Evolutionary conservation across 1,284 basidiomycete species (phyloP).

Genomic region (Leccinum ponderosum): DNA sequence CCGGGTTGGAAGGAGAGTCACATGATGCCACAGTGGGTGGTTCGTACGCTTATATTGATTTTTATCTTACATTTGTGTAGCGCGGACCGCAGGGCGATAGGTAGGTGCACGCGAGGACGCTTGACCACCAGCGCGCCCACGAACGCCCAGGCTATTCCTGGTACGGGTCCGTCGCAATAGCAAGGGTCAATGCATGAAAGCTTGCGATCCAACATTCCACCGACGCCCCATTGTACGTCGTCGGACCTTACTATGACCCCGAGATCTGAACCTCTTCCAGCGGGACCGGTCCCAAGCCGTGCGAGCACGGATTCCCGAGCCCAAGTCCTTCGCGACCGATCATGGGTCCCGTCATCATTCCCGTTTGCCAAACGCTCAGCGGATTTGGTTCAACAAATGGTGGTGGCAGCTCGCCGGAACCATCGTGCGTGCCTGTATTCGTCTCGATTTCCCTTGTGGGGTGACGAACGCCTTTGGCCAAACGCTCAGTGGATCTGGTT

Average conservation of each 20-base stretch:
- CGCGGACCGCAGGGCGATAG: constrained; percentile 78
- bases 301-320: background rate
- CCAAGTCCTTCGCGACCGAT: constrained; percentile 25
- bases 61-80: constrained; percentile 36
- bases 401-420: too few species aligned
- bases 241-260: constrained; percentile 10
- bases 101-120: constrained; percentile 2
- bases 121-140: background rate
- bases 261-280: background rate
- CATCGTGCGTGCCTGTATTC: constrained; percentile 42
- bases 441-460: background rate
- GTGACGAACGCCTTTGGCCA: constrained; percentile 20
- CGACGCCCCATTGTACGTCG: constrained; percentile 4
- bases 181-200: background rate
- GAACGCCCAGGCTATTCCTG: background rate
- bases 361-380: constrained; percentile 44
- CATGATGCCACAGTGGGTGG: too few species aligned
- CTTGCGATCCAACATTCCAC: constrained; percentile 4
- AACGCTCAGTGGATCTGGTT: too few species aligned
- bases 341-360: constrained; percentile 62
- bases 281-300: background rate
- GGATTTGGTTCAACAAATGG: constrained; percentile 26
- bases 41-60: background rate
- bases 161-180: background rate
- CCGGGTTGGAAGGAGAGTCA: too few species aligned